These are phyloP conservation scores for Termitomyces sp. DNA, from an alignment of 768 basidiomycete genomes.

Conservation along the genomic window DNA sequence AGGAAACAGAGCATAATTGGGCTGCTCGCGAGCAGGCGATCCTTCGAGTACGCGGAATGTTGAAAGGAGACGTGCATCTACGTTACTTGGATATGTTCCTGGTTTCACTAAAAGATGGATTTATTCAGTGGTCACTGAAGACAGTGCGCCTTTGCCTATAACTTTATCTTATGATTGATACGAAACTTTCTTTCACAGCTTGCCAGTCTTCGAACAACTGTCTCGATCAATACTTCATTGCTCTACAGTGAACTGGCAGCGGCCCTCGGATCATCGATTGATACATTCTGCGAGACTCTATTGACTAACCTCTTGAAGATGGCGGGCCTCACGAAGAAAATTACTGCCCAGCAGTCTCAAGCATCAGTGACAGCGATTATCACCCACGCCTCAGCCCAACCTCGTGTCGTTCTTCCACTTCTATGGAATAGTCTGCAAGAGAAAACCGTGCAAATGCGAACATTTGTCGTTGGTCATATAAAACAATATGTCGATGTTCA, in stretches of 20 bases:
- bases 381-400: constrained; percentile 63
- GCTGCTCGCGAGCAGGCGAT: constrained; percentile 73
- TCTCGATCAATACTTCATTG: constrained; percentile 72
- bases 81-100: constrained; percentile 77
- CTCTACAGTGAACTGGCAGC: constrained; percentile 74
- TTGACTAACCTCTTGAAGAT: constrained; percentile 79
- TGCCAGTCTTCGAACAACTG: constrained; percentile 86
- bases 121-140: constrained; percentile 81
- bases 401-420: constrained; percentile 64
- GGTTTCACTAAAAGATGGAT: constrained; percentile 67
- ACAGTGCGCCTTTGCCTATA: constrained; percentile 42
- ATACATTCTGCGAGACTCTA: constrained; percentile 76
- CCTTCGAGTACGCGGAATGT: constrained; percentile 80
- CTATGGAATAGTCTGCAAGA: constrained; percentile 71
- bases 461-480: constrained; percentile 64
- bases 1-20: constrained; percentile 98
- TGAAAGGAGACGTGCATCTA: constrained; percentile 78
- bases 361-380: constrained; percentile 65
- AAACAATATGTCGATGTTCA: constrained; percentile 75
- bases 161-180: background rate
- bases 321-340: constrained; percentile 91
- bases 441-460: constrained; percentile 75
- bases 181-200: constrained; percentile 45
- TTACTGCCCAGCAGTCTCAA: constrained; percentile 85
- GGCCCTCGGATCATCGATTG: constrained; percentile 63